These are phyloP conservation scores for Paecilomyces fulvus DNA, from an alignment of 2,329 filamentous ascomycete genomes.

Conservation along the genomic window DNA sequence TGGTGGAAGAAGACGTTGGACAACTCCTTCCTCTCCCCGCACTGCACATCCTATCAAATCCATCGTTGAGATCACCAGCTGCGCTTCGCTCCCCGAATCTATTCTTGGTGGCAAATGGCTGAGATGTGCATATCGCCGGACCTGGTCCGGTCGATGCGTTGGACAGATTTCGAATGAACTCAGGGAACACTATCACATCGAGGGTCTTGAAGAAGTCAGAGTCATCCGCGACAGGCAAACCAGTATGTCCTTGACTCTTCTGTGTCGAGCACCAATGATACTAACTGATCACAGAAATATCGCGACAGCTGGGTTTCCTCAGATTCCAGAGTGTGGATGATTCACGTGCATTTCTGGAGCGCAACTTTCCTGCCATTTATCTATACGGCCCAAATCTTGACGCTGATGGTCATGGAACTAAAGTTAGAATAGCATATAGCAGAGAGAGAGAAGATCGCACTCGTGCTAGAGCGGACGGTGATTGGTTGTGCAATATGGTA, in stretches of 20 bases:
- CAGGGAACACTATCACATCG: conserved; percentile 42
- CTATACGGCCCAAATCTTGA: conserved; percentile 38
- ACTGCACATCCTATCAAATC: conserved; percentile 7
- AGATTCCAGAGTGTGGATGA: conserved; percentile 43
- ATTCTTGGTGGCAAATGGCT: conserved; percentile 27
- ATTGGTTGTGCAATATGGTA: conserved; percentile 51
- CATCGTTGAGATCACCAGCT: conserved; percentile 6
- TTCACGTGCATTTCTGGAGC: conserved; percentile 46
- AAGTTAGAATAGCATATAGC: conserved; percentile 46
- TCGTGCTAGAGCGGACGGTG: conserved; percentile 41
- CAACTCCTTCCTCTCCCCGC: conserved; percentile 20
- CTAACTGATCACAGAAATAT: conserved; percentile 36
- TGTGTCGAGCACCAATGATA: background rate
- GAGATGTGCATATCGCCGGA: conserved; percentile 31
- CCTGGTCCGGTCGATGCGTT: conserved; percentile 22
- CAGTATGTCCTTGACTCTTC: conserved; percentile 31
- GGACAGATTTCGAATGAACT: conserved; percentile 51
- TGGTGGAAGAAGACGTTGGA: conserved; percentile 45
- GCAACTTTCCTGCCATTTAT: conserved; percentile 42
- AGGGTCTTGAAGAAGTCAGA: conserved; percentile 48
- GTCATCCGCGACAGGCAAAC: conserved; percentile 52
- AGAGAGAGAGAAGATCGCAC: conserved; percentile 45
- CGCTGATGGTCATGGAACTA: conserved; percentile 33
- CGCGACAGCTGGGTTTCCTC: conserved; percentile 49
- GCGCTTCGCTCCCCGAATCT: conserved; percentile 9